A percentile compares a stretch with the other conserved stretches of the same genome.
Conservation (phyloP, 1,139 yeast genomes). For the Candida tunisiensis region DNA sequence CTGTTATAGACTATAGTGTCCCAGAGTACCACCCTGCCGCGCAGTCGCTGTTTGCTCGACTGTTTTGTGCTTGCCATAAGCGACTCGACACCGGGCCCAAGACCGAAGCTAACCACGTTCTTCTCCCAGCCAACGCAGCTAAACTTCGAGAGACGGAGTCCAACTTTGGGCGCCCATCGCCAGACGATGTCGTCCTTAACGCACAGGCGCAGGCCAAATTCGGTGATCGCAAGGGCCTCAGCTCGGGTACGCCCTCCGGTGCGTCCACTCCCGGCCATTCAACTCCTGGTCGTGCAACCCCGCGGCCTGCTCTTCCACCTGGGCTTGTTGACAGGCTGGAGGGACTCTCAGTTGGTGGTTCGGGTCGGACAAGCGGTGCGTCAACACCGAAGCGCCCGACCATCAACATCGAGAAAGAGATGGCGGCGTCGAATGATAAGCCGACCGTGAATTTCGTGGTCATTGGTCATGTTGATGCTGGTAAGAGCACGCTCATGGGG, state of each 20-base stretch:
- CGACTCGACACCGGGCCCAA: too few relatives aligned
- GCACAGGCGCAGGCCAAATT: conserved; percentile 41
- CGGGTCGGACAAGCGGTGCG: not conserved
- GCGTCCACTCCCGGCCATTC: too few relatives aligned
- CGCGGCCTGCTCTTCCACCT: conserved; percentile 1
- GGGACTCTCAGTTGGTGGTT: not conserved
- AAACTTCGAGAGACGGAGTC: too few relatives aligned
- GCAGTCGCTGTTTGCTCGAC: too few relatives aligned
- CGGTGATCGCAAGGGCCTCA: conserved; percentile 2
- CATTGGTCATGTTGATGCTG: conserved; percentile 94
- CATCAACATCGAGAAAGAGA: conserved; percentile 3
- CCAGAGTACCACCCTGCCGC: too few relatives aligned
- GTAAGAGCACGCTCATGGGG: conserved; percentile 92
- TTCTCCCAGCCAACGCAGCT: too few relatives aligned
- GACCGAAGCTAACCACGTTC: too few relatives aligned
- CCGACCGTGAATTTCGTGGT: conserved; percentile 67
- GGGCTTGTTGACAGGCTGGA: conserved; percentile 2
- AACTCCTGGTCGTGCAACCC: too few relatives aligned
- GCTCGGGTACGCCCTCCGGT: not conserved
- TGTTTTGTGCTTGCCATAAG: too few relatives aligned
- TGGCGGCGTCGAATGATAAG: conserved; percentile 18
- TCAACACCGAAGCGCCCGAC: conserved; percentile 1
- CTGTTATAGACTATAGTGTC: too few relatives aligned
- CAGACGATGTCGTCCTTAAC: conserved; percentile 54
- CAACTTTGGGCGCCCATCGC: too few relatives aligned